Evolutionary conservation across 2,329 filamentous ascomycete species (phyloP), one percentile per base, ranked within the genome.

Genomic region (Didymella arachidicola): DNA sequence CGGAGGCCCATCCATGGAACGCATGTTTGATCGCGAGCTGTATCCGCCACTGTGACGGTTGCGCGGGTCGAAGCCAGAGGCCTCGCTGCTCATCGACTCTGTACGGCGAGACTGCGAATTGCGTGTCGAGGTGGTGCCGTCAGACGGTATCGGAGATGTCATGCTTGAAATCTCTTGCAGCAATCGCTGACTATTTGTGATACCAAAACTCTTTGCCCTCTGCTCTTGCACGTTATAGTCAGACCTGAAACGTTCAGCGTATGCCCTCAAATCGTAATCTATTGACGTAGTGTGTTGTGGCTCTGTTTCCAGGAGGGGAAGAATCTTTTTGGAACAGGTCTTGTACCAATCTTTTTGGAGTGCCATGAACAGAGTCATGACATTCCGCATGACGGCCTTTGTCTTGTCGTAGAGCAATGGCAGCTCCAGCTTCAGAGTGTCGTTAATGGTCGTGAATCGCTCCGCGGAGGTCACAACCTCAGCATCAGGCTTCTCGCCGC

Each of bases 401-500:
- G 94, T 97, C 63, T 95, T 80, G 7, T 81, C 79, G 50, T 95
- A 96, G 16, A 99, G 84, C 73, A 89, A 89, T 1, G 94, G 94
- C 45, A 99, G 83, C 74, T 98, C 94, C 65, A 94, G 90, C 78
- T 97, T 97, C 59, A 98, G 83, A 0, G 94, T 92, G 62, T 97
- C 92, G 72, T 98, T 98, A 59, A 99, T 82, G 7, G 93, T 92
- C 39, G 91, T 86, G 76, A 97, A 99, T 73, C 96, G 90, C 70
- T 97, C 92, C 19, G 93, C 92, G 38, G 90, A 86, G 67, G 96
- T 92, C 16, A 86, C 82, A 4, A 93, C 89, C 74, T 94, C 95
- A 70, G 92, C 89, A 74, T 98, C 94, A 12, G 92, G 83, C 67
- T 92, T 96, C 77, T 96, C 93, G 62, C 92, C 92, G 32, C 87